These are phyloP conservation scores for Fusarium clavum DNA, from an alignment of 2,329 filamentous ascomycete species.

Conservation along the genomic window DNA sequence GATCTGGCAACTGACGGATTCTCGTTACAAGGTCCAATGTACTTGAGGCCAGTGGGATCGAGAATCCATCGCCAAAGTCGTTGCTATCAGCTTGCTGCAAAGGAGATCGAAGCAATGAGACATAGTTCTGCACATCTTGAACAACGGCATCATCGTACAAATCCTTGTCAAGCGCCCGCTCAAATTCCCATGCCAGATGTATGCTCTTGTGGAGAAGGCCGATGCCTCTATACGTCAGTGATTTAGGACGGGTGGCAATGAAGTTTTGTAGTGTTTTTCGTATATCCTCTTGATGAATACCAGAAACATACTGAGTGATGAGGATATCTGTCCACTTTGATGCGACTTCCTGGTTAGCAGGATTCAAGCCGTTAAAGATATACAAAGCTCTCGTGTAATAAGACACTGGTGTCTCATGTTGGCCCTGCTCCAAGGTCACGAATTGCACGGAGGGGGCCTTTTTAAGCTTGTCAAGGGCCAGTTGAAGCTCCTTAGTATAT, in stretches of 20 bases:
- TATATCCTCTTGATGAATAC: conserved; percentile 61
- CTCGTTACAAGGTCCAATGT: conserved; percentile 52
- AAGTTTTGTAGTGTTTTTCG: conserved; percentile 54
- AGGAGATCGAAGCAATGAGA: conserved; percentile 60
- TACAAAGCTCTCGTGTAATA: conserved; percentile 60
- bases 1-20: conserved; percentile 61
- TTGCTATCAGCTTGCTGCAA: conserved; percentile 35
- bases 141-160: conserved; percentile 56
- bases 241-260: conserved; percentile 24
- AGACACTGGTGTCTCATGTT: conserved; percentile 61
- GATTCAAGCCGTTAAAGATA: conserved; percentile 39
- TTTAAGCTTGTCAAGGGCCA: conserved; percentile 61
- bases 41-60: conserved; percentile 54
- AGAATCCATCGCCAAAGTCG: conserved; percentile 33
- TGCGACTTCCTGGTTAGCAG: conserved; percentile 9
- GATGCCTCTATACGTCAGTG: conserved; percentile 55
- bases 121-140: conserved; percentile 59
- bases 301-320: conserved; percentile 61
- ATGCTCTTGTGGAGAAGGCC: conserved; percentile 65
- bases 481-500: conserved; percentile 66
- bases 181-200: conserved; percentile 67
- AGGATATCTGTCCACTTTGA: conserved; percentile 39
- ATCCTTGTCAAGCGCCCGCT: conserved; percentile 62
- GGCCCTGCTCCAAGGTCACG: conserved; percentile 63
- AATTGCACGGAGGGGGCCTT: conserved; percentile 66